Conservation (phyloP, 192 early-diverging fungal species). For the Coemansia sp. region DNA sequence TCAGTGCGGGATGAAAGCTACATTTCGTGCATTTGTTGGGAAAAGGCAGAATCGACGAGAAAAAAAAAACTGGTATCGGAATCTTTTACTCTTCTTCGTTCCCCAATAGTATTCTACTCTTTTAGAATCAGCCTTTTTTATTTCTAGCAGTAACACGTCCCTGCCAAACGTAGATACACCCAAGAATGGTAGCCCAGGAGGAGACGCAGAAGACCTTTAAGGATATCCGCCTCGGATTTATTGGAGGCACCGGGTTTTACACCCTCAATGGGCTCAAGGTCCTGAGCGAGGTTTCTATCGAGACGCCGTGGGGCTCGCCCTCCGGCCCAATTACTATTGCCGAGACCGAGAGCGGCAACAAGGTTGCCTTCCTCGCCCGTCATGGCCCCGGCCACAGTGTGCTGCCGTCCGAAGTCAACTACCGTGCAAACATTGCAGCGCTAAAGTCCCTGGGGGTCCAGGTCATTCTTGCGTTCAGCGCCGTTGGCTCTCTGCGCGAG, state of each 20-base stretch:
- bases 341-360: conserved; percentile 63
- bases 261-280: conserved; percentile 76
- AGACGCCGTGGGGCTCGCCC: conserved; percentile 90
- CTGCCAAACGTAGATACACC: not conserved
- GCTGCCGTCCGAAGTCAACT: conserved; percentile 87
- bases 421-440: conserved; percentile 96
- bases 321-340: conserved; percentile 84
- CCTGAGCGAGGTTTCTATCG: conserved; percentile 78
- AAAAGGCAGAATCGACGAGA: not conserved
- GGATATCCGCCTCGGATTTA: conserved; percentile 69
- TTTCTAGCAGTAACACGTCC: not conserved
- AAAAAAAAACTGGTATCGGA: not conserved
- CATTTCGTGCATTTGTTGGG: not conserved
- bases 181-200: conserved; percentile 1
- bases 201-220: not conserved
- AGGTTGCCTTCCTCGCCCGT: conserved; percentile 94
- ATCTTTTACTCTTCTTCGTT: not conserved
- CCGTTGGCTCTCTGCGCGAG: conserved; percentile 92
- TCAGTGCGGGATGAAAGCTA: too few species aligned
- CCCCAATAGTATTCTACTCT: not conserved
- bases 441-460: conserved; percentile 91
- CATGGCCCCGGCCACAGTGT: conserved; percentile 89
- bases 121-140: not conserved
- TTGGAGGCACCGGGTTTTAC: conserved; percentile 95
- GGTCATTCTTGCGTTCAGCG: conserved; percentile 93